phyloP scores from a whole-genome alignment of 202 grass and related monocot genomes.

The Zizania palustris region DNA sequence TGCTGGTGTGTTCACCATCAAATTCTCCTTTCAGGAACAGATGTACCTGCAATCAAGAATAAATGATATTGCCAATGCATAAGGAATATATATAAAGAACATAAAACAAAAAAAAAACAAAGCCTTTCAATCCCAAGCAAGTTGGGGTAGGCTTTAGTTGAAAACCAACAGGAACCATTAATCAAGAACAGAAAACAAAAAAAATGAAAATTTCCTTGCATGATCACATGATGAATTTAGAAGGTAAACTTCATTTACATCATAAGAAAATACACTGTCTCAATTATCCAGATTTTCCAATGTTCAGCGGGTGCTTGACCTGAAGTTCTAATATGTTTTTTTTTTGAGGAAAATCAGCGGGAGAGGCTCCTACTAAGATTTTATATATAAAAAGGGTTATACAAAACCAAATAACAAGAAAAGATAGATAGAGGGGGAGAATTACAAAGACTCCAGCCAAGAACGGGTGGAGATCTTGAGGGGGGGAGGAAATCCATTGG shows the following conservation, averaged over 20 bases:
- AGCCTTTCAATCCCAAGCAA: too few species aligned
- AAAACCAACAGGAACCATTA: too few species aligned
- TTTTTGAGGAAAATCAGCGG: too few species aligned
- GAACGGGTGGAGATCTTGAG: too few species aligned
- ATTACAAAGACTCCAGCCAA: too few species aligned
- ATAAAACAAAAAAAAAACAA: background rate
- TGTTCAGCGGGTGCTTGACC: background rate
- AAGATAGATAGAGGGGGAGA: too few species aligned
- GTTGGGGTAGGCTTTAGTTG: too few species aligned
- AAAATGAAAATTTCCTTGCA: background rate
- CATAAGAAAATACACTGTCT: background rate
- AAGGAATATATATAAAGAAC: slow-evolving; percentile 3
- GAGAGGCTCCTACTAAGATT: too few species aligned
- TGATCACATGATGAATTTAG: background rate
- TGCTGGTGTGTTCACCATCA: slow-evolving; percentile 40
- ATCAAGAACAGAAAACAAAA: background rate
- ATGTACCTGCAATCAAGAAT: slow-evolving; percentile 63
- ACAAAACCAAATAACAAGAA: too few species aligned
- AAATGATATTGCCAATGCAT: slow-evolving; percentile 19
- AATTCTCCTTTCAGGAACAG: slow-evolving; percentile 87
- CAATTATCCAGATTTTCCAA: background rate
- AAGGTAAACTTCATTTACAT: background rate
- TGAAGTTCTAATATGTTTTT: too few species aligned
- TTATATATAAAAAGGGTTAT: too few species aligned
- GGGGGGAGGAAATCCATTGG: too few species aligned